Evolutionary conservation across 2,329 filamentous ascomycete genomes (phyloP).

Genomic region (Monosporascus sp.): DNA sequence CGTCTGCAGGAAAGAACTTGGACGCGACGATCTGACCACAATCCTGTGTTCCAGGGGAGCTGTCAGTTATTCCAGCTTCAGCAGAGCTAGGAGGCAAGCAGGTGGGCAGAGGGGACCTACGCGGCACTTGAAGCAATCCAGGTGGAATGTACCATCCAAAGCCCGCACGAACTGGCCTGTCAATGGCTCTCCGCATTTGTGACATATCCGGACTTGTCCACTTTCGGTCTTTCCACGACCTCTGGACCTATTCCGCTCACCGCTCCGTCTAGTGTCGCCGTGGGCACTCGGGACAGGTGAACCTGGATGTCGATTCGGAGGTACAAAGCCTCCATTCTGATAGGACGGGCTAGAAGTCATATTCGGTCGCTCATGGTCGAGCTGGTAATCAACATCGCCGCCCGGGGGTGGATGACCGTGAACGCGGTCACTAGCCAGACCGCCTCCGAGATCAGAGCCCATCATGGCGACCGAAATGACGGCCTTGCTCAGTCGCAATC

Average conservation of each 20-base stretch:
- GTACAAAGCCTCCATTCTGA: conserved; percentile 22
- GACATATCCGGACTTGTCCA: conserved; percentile 62
- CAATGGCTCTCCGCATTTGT: conserved; percentile 81
- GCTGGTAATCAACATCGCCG: conserved; percentile 23
- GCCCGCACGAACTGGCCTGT: conserved; percentile 96
- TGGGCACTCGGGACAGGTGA: conserved; percentile 34
- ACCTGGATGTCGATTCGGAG: conserved; percentile 24
- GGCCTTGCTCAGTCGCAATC: conserved; percentile 9
- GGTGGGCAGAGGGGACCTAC: conserved; percentile 47
- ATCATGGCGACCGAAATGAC: conserved; percentile 24
- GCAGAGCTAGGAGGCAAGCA: conserved; percentile 6
- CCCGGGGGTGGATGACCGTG: conserved; percentile 22
- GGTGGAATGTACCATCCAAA: conserved; percentile 86
- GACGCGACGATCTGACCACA: conserved; percentile 96
- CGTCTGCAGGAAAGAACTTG: conserved; percentile 96
- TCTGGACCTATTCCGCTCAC: conserved; percentile 53
- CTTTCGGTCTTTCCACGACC: conserved; percentile 50
- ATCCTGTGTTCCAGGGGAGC: conserved; percentile 53
- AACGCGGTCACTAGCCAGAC: conserved; percentile 26
- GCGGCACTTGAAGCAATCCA: conserved; percentile 96
- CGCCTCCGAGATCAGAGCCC: conserved; percentile 29
- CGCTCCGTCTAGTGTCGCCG: conserved; percentile 45
- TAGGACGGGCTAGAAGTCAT: conserved; percentile 28
- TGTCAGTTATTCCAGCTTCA: conserved; percentile 12
- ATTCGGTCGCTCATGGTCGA: conserved; percentile 25